Evolutionary conservation across 805 yeast species (phyloP).

Genomic region (Wickerhamiella lipophila): DNA sequence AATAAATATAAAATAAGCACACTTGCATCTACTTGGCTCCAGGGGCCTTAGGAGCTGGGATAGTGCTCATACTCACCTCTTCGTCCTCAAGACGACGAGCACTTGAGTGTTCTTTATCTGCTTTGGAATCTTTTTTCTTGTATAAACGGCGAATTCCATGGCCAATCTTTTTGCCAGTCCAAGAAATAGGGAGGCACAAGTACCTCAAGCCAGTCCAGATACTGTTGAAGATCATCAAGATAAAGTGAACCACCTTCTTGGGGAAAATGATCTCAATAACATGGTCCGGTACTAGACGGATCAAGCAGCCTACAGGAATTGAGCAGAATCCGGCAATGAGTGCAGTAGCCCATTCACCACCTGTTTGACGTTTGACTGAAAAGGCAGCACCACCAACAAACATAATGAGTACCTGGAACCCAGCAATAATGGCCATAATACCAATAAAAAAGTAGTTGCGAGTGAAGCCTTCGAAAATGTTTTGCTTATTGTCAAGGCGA

Average conservation of each 20-base stretch:
- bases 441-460: conserved; percentile 70
- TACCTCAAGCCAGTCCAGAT: conserved; percentile 21
- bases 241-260: conserved; percentile 35
- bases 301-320: conserved; percentile 62
- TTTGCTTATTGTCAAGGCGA: conserved; percentile 71
- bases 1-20: too few relatives aligned
- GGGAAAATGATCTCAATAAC: conserved; percentile 62
- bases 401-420: conserved; percentile 82
- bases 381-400: conserved; percentile 96
- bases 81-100: not conserved
- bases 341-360: conserved; percentile 83
- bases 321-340: conserved; percentile 67
- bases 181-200: conserved; percentile 19
- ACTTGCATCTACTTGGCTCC: not conserved
- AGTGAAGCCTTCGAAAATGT: conserved; percentile 70
- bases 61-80: not conserved
- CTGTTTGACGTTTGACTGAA: conserved; percentile 64
- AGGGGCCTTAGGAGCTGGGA: not conserved
- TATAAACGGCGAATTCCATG: not conserved
- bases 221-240: conserved; percentile 18
- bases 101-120: too few relatives aligned
- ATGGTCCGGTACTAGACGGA: conserved; percentile 73
- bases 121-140: not conserved
- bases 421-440: conserved; percentile 64
- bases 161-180: conserved; percentile 13